Evolutionary conservation across 1,139 yeast genomes (phyloP).

Genomic region (Nadsonia starkeyi-henricii): DNA sequence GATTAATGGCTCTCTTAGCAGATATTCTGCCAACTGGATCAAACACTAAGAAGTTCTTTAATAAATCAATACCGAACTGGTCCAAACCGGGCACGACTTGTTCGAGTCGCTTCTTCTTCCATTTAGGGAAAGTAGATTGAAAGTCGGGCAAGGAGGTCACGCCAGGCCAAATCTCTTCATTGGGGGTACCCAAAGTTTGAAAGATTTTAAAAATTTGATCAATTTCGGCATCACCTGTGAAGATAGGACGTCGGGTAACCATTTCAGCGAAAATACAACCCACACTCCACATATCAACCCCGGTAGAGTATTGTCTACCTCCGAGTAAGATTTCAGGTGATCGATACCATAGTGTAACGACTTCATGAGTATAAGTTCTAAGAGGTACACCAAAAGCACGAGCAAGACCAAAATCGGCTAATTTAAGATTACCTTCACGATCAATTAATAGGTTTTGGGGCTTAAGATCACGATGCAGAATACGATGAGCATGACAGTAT

Average conservation of each 20-base stretch:
- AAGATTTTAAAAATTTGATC: conserved; percentile 95
- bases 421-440: conserved; percentile 86
- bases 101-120: conserved; percentile 64
- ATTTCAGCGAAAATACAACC: conserved; percentile 98
- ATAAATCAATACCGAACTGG: conserved; percentile 55
- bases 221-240: conserved; percentile 96
- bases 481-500: conserved; percentile 91
- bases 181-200: conserved; percentile 88
- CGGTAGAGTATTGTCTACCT: conserved; percentile 93
- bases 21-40: conserved; percentile 92
- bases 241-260: conserved; percentile 90
- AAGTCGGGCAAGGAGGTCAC: conserved; percentile 88
- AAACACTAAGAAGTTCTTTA: conserved; percentile 67
- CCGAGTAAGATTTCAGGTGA: conserved; percentile 94
- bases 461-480: conserved; percentile 87
- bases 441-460: conserved; percentile 91
- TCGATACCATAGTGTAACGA: conserved; percentile 95
- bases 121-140: conserved; percentile 90
- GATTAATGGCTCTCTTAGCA: conserved; percentile 83
- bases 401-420: conserved; percentile 96
- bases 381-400: conserved; percentile 95
- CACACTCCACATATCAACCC: conserved; percentile 98
- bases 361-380: conserved; percentile 94
- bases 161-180: conserved; percentile 92
- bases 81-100: conserved; percentile 73